These are phyloP conservation scores for Acacia crassicarpa DNA, from an alignment of 306 rosid genomes.

Conservation along the genomic window DNA sequence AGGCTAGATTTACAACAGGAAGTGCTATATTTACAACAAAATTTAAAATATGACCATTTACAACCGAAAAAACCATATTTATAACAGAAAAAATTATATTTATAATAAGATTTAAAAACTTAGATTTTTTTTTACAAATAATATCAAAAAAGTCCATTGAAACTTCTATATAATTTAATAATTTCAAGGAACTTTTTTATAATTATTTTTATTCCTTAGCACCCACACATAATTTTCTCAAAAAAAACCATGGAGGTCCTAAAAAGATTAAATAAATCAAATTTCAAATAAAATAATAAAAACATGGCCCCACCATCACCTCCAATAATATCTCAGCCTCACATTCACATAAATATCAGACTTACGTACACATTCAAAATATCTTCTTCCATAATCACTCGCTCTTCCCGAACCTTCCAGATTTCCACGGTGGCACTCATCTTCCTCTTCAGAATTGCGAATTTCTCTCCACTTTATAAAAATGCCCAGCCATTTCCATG, in stretches of 20 bases:
- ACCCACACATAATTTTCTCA: too few relatives aligned
- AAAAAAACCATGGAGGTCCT: not conserved
- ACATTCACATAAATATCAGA: not conserved
- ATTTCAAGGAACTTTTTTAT: too few relatives aligned
- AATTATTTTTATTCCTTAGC: too few relatives aligned
- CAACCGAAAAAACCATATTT: too few relatives aligned
- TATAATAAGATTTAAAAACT: too few relatives aligned
- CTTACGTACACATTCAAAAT: not conserved
- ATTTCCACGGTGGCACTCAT: not conserved
- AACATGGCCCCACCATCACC: not conserved
- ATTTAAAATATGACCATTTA: too few relatives aligned
- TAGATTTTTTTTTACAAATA: too few relatives aligned
- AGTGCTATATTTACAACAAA: too few relatives aligned
- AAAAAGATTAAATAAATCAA: not conserved
- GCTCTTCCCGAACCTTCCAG: conserved; percentile 49
- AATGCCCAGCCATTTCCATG: not conserved
- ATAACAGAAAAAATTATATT: too few relatives aligned
- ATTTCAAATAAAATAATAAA: not conserved
- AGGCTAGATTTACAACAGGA: too few relatives aligned
- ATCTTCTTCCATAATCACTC: not conserved
- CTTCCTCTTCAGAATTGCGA: not conserved
- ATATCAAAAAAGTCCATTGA: too few relatives aligned
- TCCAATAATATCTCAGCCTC: not conserved
- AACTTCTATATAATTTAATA: too few relatives aligned
- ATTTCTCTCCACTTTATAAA: not conserved